Base-by-base conservation (phyloP, 257 asterid species). In the Salvia miltiorrhiza region DNA sequence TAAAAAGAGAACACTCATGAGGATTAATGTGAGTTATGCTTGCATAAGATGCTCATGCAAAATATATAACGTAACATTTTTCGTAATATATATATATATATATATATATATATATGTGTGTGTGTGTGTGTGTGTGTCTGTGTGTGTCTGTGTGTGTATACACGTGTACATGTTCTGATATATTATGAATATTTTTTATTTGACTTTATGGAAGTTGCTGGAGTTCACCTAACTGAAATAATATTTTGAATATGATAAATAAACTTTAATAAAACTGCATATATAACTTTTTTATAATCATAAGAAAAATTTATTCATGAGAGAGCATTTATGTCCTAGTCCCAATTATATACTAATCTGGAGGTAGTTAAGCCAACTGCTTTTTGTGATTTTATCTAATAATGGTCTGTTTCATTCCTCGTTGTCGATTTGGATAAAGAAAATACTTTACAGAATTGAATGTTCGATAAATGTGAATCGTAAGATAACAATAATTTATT, bases 331-430 rank as follows among this genome's bases (percentile, higher is more conserved):
- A 65, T 1, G 49, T 33, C 62, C 12, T 20, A 20, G 0, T 21
- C 26, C 26, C 37, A 20, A 60, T 37, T n/a, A n/a, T n/a, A 48
- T 9, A 49, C 63, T 19, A 54, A 65, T 49, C 19, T 43, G 43
- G 20, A 53, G 66, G 71, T 55, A 72, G 77, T 72, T 72, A 72
- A n/a, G 37, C 72, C 53, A 73, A 73, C 77, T 41, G 39, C 11
- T 28, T 61, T 61, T 45, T 6, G 14, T 59, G 28, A 58, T 19
- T 33, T 32, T n/a, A n/a, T n/a, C n/a, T n/a, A n/a, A n/a, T n/a
- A n/a, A n/a, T n/a, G 26, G 14, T 68, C 55, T 23, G 12, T 24
- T 37, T 21, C 68, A 41, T 62, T 62, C 54, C 8, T 37, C 32
- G 26, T 67, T 26, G 54, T 21, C 39, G 62, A 8, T 33, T 64